Evolutionary conservation across 768 basidiomycete genomes (phyloP).

Genomic region (Trametes elegans): DNA sequence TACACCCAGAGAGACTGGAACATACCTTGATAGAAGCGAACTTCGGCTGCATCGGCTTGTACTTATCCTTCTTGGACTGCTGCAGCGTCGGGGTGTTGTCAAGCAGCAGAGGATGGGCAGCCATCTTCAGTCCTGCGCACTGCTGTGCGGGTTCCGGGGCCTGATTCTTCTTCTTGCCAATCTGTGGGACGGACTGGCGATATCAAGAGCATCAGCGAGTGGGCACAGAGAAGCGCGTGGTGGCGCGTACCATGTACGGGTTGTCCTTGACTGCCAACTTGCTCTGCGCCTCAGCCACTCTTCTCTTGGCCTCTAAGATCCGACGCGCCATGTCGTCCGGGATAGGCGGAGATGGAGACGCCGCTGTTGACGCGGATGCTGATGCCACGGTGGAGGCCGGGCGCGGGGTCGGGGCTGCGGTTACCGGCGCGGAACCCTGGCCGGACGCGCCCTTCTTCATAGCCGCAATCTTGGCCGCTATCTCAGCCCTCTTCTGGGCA

Average conservation of each 20-base stretch:
- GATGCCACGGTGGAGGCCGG: slow-evolving; percentile 27
- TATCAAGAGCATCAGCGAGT: background rate
- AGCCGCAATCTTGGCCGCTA: slow-evolving; percentile 81
- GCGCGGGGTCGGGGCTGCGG: slow-evolving; percentile 29
- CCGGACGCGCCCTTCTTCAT: slow-evolving; percentile 48
- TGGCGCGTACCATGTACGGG: slow-evolving; percentile 72
- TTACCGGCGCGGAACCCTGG: slow-evolving; percentile 18
- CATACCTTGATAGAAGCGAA: slow-evolving; percentile 90
- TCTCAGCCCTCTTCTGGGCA: slow-evolving; percentile 80
- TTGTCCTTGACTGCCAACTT: slow-evolving; percentile 76
- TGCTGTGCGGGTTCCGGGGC: slow-evolving; percentile 66
- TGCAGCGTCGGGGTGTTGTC: slow-evolving; percentile 58
- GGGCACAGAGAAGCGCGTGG: background rate
- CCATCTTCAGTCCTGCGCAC: slow-evolving; percentile 86
- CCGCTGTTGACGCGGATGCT: slow-evolving; percentile 22
- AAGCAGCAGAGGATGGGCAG: slow-evolving; percentile 82
- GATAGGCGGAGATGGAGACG: slow-evolving; percentile 42
- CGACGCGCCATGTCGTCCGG: slow-evolving; percentile 65
- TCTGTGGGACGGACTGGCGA: slow-evolving; percentile 52
- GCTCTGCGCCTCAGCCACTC: slow-evolving; percentile 80
- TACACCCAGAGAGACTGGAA: background rate
- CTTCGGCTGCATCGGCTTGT: slow-evolving; percentile 99
- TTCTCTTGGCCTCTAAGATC: slow-evolving; percentile 82
- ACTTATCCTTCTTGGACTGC: slow-evolving; percentile 85
- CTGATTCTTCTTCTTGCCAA: slow-evolving; percentile 51